Conservation (phyloP, 2,329 filamentous ascomycete genomes). For the Cladosporium sp. region DNA sequence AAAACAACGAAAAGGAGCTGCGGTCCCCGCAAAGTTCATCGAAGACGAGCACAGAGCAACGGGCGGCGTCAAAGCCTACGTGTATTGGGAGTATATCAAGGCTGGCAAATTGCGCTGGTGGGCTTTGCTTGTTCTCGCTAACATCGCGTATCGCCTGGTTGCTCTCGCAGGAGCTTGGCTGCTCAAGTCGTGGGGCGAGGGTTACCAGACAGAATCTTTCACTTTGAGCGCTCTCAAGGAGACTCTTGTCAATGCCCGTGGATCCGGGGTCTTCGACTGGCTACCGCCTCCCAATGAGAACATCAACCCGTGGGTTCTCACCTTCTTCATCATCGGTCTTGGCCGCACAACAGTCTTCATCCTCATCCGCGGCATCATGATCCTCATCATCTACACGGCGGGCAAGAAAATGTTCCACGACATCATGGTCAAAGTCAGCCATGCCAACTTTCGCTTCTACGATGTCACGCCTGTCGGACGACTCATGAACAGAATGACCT, state of each 20-base stretch:
- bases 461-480: conserved; percentile 84
- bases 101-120: conserved; percentile 72
- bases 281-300: conserved; percentile 62
- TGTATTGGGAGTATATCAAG: conserved; percentile 82
- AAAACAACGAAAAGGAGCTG: conserved; percentile 32
- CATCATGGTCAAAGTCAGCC: conserved; percentile 66
- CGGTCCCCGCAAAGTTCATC: conserved; percentile 67
- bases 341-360: conserved; percentile 55
- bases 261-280: conserved; percentile 37
- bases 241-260: background rate
- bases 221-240: background rate
- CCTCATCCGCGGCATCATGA: conserved; percentile 59
- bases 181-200: conserved; percentile 80
- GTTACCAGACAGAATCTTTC: conserved; percentile 45
- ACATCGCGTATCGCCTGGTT: conserved; percentile 57
- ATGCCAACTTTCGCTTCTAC: conserved; percentile 83
- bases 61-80: conserved; percentile 65
- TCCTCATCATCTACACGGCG: conserved; percentile 73
- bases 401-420: conserved; percentile 68
- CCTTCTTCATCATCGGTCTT: conserved; percentile 61
- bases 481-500: conserved; percentile 86
- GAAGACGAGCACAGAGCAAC: conserved; percentile 69
- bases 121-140: conserved; percentile 56
- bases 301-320: conserved; percentile 67
- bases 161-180: conserved; percentile 70